phyloP scores from a whole-genome alignment of 108 stramenopile species.

The Epipyxis sp. region DNA sequence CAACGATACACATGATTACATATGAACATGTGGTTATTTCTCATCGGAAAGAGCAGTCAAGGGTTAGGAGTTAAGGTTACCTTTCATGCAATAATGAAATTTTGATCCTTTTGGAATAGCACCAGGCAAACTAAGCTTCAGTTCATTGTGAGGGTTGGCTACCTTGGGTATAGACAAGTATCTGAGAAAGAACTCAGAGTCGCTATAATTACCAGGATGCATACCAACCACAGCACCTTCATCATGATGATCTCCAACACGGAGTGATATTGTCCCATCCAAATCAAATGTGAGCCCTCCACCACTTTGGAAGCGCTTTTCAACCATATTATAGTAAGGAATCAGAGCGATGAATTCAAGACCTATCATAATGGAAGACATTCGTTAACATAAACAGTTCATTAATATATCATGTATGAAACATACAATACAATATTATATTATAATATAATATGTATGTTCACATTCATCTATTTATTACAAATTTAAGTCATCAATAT shows the following conservation, averaged over 20 bases:
- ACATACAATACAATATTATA: conserved; percentile 17
- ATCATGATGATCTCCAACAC: background rate
- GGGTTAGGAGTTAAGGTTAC: no score
- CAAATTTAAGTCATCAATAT: no score
- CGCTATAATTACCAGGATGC: background rate
- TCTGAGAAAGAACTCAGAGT: conserved; percentile 25
- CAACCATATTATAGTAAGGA: conserved; percentile 22
- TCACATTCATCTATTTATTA: no score
- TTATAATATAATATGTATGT: no score
- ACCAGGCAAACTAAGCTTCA: conserved; percentile 9
- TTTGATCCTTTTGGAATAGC: conserved; percentile 30
- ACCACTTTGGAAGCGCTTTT: background rate
- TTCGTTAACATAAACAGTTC: no score
- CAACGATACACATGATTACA: no score
- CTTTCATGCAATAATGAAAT: conserved; percentile 19
- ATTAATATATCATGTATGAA: no score
- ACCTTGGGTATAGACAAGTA: background rate
- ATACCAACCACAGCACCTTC: background rate
- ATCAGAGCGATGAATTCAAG: conserved; percentile 27
- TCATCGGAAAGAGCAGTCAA: no score
- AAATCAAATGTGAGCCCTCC: conserved; percentile 29
- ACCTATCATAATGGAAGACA: no score
- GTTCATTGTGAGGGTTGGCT: background rate
- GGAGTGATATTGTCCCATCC: conserved; percentile 19
- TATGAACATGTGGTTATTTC: no score